Percentiles rank a stretch among this genome's conserved stretches.
These are phyloP conservation scores for Austropuccinia psidii DNA, from an alignment of 1,284 basidiomycete species.

Conservation along the genomic window DNA sequence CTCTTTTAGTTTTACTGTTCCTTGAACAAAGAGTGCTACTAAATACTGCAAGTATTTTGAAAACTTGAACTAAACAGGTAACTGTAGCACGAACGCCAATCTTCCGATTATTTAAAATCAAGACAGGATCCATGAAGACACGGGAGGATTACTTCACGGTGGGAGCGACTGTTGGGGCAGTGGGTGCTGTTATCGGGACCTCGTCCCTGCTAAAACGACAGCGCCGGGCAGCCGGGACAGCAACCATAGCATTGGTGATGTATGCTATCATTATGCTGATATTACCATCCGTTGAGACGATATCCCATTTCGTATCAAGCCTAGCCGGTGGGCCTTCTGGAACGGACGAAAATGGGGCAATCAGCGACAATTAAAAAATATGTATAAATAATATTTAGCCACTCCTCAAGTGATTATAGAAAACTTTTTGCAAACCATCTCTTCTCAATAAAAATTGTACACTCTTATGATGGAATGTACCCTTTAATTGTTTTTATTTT, in stretches of 20 bases:
- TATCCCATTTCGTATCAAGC: neutral
- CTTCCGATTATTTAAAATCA: neutral
- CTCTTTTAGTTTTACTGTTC: neutral
- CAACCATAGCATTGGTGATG: constrained; percentile 1
- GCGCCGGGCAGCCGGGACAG: constrained; percentile 4
- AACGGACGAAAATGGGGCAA: too few species aligned
- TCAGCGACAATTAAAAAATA: too few species aligned
- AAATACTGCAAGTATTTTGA: neutral
- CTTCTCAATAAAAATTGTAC: too few species aligned
- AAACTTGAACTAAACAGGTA: neutral
- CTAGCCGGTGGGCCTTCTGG: neutral
- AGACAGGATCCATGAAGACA: neutral
- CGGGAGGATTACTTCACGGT: constrained; percentile 23
- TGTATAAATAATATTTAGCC: too few species aligned
- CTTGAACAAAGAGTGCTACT: neutral
- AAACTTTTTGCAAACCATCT: too few species aligned
- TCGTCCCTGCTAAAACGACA: constrained; percentile 7
- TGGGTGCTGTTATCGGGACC: constrained; percentile 7
- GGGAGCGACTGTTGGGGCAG: constrained; percentile 1
- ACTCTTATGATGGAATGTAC: too few species aligned
- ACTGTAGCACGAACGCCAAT: neutral
- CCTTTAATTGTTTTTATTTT: too few species aligned
- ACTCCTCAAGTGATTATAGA: too few species aligned
- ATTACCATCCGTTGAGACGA: neutral
- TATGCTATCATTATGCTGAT: neutral